phyloP scores from a whole-genome alignment of 2,329 filamentous ascomycete genomes.

The Delphinella strobiligena region DNA sequence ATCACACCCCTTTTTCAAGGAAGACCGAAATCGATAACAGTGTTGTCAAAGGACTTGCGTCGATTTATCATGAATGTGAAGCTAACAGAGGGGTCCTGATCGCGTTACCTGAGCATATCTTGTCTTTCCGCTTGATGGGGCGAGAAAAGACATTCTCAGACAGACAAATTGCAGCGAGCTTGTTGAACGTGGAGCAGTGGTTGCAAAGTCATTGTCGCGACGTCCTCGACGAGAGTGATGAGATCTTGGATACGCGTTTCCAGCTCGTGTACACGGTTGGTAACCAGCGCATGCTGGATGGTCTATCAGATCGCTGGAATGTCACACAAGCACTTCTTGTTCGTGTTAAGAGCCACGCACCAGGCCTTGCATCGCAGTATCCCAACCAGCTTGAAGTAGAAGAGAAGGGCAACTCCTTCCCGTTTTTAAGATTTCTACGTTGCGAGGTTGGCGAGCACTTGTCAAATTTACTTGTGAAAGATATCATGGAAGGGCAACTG shows the following conservation, averaged over 20 bases:
- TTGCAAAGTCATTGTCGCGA: conserved; percentile 42
- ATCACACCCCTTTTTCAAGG: conserved; percentile 48
- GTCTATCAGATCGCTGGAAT: conserved; percentile 29
- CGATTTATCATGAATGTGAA: neutral
- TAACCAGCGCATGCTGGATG: conserved; percentile 26
- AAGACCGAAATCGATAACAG: conserved; percentile 26
- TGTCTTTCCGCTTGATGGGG: conserved; percentile 54
- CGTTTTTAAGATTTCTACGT: conserved; percentile 45
- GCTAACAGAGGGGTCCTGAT: conserved; percentile 40
- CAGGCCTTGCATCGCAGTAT: conserved; percentile 26
- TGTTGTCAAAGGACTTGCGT: conserved; percentile 17
- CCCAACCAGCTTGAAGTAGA: conserved; percentile 40
- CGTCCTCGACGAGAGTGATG: conserved; percentile 50
- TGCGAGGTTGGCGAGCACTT: conserved; percentile 23
- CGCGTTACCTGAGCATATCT: conserved; percentile 49
- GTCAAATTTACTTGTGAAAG: conserved; percentile 16
- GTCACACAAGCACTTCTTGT: conserved; percentile 24
- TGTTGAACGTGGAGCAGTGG: conserved; percentile 42
- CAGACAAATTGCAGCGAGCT: conserved; percentile 28
- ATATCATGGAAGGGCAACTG: conserved; percentile 20
- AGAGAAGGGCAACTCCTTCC: conserved; percentile 33
- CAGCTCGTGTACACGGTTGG: conserved; percentile 35
- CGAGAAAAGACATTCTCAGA: conserved; percentile 44
- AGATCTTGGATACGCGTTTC: conserved; percentile 29
- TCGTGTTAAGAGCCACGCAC: conserved; percentile 17